Base-by-base conservation (phyloP, 176 grass and related monocot species). In the Triticum turgidum region DNA sequence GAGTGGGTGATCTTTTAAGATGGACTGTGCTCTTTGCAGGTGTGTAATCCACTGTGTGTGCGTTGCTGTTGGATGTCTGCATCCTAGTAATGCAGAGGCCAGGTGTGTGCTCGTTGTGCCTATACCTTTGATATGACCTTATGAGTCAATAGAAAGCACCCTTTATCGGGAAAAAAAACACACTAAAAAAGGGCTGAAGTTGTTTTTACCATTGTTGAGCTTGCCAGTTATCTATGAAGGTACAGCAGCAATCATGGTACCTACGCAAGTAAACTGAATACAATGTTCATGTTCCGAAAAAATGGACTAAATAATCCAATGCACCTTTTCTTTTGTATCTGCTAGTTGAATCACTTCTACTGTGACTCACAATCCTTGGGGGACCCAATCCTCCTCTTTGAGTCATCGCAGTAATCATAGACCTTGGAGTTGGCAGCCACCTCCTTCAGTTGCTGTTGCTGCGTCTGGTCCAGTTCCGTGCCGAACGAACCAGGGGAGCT, bases 381-480 rank as follows among this genome's bases (percentile, higher is more conserved):
- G 18, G 65, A 21, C 0, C 84, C 86, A 10, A 84, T 65, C 22
- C 83, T 83, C 78, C 84, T 83, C 49, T 78, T 91, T 9, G 20
- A 4, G 67, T 96, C 94, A 25, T 22, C 82, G 87, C 91, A 96
- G 68, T 89, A 96, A 73, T 96, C 83, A 35, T 96, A 96, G 42
- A 96, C 73, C 84, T 80, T 91, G 80, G 73, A 74, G n/a, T 85
- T 88, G 3, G 61, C 64, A 51, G 86, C 76, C 29, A 61, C 88
- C 37, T 89, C 82, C 32, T 77, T 37, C 44, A 95, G 47, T 51
- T 91, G 89, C 69, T 87, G 82, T 68, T 81, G 7, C 25, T 79
- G 47, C 3, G 61, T 59, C 21, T 54, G 18, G 5, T 92, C 86
- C 64, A 89, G 80, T 56, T 62, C 41, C 83, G 87, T 54, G 67